Base-by-base conservation (phyloP, 345 rosid species). In the Microcos paniculata region DNA sequence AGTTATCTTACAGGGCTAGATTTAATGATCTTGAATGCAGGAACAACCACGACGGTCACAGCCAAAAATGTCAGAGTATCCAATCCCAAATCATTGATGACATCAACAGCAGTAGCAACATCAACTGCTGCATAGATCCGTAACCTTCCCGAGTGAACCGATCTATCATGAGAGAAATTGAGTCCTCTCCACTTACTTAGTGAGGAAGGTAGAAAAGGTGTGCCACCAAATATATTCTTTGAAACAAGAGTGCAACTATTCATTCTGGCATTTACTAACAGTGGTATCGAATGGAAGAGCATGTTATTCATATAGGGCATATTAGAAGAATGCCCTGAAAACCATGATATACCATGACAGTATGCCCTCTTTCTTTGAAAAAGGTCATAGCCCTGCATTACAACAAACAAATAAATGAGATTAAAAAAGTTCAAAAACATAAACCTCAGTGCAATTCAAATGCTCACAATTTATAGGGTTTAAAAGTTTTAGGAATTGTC, bases 51-150 rank as follows among this genome's bases (percentile, higher is more conserved):
- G 58, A 95, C 98, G 61, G 99, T 95, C 75, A 95, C 99, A 51
- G 82, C 91, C 83, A 93, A 89, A 84, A 93, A 95, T 13, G 98
- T 95, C 81, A 95, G 83, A 72, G 99, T 93, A 90, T 95, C 98
- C 80, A 89, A 80, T 64, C 99, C 99, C 78, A 95, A 87, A 87
- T 95, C 99, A 63, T 95, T 95, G 82, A 95, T 89, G 53, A 93
- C 99, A 71, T 95, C 99, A 82, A 90, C 80, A 33, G 97, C 99
- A 82, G 77, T 61, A 40, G 94, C 93, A 70, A 95, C 94, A 49
- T 93, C 99, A 74, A 84, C 74, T 18, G 88, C 69, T 21, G 91
- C 92, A 78, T 77, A 72, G 46, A 78, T 72, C 77, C 42, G 85
- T 23, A 69, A 85, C 82, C 86, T 85, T 81, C 84, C 77, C 72